These are phyloP conservation scores for Rhododendron henanense DNA, from an alignment of 148 eudicot genomes.

Conservation along the genomic window DNA sequence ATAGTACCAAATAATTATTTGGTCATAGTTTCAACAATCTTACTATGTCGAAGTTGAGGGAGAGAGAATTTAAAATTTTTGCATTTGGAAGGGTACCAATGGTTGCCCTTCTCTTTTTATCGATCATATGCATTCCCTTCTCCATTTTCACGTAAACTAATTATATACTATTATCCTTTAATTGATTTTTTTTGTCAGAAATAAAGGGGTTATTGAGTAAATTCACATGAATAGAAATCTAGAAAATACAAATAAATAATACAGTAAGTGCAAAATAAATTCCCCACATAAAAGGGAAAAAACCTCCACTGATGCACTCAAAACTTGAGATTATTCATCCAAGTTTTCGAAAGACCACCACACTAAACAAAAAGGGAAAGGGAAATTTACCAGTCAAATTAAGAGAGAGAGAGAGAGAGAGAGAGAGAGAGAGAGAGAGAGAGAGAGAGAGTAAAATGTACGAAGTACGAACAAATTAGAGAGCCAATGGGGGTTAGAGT, in stretches of 20 bases:
- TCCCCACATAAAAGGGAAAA: too few relatives aligned
- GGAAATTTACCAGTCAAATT: too few relatives aligned
- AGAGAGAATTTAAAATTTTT: too few relatives aligned
- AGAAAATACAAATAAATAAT: background rate
- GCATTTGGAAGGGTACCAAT: too few relatives aligned
- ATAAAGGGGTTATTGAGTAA: background rate
- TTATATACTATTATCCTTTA: too few relatives aligned
- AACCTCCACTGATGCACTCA: background rate
- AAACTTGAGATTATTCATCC: background rate
- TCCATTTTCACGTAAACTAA: too few relatives aligned
- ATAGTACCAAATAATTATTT: too few relatives aligned
- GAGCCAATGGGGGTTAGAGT: constrained; percentile 14
- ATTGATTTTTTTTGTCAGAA: too few relatives aligned
- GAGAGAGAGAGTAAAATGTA: background rate
- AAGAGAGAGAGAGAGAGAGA: background rate
- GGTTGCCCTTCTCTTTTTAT: too few relatives aligned
- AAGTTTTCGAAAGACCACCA: background rate
- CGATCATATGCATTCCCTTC: too few relatives aligned
- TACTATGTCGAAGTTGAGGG: too few relatives aligned
- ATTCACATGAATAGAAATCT: background rate
- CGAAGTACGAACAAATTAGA: constrained; percentile 9
- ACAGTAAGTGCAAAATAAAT: background rate
- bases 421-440: background rate
- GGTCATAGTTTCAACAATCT: too few relatives aligned
- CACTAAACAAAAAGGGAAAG: background rate